Evolutionary conservation across 192 early-diverging fungal genomes (phyloP), one percentile per base, ranked within the genome.

Genomic region (Coemansia sp.): DNA sequence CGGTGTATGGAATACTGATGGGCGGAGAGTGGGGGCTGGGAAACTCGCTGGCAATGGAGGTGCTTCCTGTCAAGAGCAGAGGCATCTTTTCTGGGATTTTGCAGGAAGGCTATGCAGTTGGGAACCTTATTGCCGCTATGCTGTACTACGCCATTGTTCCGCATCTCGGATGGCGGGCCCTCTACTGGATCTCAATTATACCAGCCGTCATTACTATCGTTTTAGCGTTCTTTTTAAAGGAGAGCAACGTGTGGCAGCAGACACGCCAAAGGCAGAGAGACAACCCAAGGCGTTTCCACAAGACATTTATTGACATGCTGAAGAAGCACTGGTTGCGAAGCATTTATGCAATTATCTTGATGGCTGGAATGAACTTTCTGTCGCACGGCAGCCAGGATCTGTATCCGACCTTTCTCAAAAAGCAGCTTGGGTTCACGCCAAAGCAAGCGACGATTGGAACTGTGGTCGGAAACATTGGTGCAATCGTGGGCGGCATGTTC

Each of bases 31-130:
- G 91, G 91, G 92, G 90, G 15, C 84, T 93, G 19, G 87, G 89
- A 15, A 87, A 88, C 40, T 83, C 87, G 70, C 72, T 93, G 59
- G 89, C 92, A 1, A 85, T 93, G 86, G 92, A 93, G 76, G 70
- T 79, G 44, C 63, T 93, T 13, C 92, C 90, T 0, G 63, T 83
- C 13, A 87, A 90, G 73, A 74, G 85, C 64, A 81, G 90, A 44
- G 92, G 92, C 49, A 69, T 93, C 19, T 92, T 93, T 38, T 87
- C 89, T 8, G 91, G 91, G 37, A 89, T 93, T 37, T 80, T 92
- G 43, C 92, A 93, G 56, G 79, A 91, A 76, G 90, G 88, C 1
- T 91, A 91, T 67, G 86, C 92, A 9, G 67, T 83, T 16, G 92
- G 92, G 8, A 89, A 88, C 67, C 75, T 93, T 1, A 53, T 93